Conservation (phyloP, 345 rosid genomes). For the Populus alba region DNA sequence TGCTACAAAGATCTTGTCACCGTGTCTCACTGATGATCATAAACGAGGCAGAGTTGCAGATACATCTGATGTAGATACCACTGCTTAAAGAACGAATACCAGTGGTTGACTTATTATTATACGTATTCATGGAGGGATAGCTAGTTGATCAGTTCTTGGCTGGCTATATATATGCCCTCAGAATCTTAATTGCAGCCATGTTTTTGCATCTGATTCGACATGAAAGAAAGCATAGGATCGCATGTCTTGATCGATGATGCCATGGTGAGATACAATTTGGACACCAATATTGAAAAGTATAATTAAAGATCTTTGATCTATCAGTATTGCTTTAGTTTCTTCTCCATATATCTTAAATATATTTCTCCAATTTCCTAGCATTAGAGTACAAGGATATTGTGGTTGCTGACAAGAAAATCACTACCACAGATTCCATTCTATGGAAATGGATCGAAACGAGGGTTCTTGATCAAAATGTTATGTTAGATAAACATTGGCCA, state of each 20-base stretch:
- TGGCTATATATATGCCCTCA: slow-evolving; percentile 4
- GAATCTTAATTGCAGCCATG: slow-evolving; percentile 4
- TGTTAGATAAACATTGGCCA: not conserved
- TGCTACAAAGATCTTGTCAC: not conserved
- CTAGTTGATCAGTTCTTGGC: not conserved
- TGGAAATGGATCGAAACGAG: not conserved
- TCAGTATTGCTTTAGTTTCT: not conserved
- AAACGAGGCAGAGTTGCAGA: not conserved
- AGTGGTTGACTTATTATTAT: slow-evolving; percentile 9
- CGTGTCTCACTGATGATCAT: not conserved
- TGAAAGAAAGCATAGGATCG: not conserved
- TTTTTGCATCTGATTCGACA: slow-evolving; percentile 32
- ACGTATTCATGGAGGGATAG: not conserved
- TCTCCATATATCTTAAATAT: not conserved
- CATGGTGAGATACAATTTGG: slow-evolving; percentile 11
- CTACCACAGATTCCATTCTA: not conserved
- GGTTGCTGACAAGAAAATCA: slow-evolving; percentile 22
- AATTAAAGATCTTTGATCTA: not conserved
- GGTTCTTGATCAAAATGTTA: not conserved
- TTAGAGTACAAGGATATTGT: not conserved
- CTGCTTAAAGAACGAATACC: not conserved
- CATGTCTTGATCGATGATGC: slow-evolving; percentile 2
- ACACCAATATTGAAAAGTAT: not conserved
- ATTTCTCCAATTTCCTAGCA: not conserved
- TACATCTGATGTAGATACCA: slow-evolving; percentile 35